Percentiles rank a stretch among this genome's conserved stretches.
phyloP scores from a whole-genome alignment of 2,329 filamentous ascomycete species.

The Phoma sp. region DNA sequence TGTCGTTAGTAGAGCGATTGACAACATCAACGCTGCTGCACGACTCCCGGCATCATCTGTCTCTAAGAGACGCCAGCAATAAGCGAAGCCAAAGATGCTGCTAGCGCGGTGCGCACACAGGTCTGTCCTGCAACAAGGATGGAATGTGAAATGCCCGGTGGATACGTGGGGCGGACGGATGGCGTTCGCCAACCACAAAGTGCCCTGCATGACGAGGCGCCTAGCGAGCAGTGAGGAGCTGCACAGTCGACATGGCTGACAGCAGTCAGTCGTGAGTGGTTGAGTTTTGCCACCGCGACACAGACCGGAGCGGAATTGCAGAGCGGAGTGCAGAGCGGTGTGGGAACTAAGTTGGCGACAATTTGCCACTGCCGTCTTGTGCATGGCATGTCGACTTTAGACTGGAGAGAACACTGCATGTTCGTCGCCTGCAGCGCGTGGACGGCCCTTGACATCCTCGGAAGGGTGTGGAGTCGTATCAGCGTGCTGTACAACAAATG shows the following conservation, averaged over 20 bases:
- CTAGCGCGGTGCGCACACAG: constrained; percentile 8
- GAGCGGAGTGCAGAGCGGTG: constrained; percentile 15
- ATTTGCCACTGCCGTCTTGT: constrained; percentile 13
- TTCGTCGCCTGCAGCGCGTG: constrained; percentile 14
- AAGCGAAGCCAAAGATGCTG: constrained; percentile 3
- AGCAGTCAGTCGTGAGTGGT: constrained; percentile 8
- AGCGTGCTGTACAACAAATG: constrained; percentile 1
- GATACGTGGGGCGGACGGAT: constrained; percentile 10
- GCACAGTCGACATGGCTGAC: constrained; percentile 8
- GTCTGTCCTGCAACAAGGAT: constrained; percentile 8
- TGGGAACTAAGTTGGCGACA: not conserved
- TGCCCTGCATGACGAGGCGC: constrained; percentile 19
- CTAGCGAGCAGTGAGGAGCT: constrained; percentile 10
- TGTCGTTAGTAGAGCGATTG: constrained; percentile 17
- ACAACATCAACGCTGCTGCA: constrained; percentile 3
- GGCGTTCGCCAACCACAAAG: constrained; percentile 13
- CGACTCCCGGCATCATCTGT: constrained; percentile 6
- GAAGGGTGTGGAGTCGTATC: constrained; percentile 6
- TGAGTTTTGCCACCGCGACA: not conserved
- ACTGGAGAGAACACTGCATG: constrained; percentile 8
- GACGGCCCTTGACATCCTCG: constrained; percentile 2
- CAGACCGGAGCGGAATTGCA: constrained; percentile 1
- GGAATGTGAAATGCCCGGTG: constrained; percentile 14
- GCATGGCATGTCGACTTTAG: not conserved
- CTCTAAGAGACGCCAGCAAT: constrained; percentile 7